These are phyloP conservation scores for Schwanniomyces polymorphus DNA, from an alignment of 805 yeast species.

Conservation along the genomic window DNA sequence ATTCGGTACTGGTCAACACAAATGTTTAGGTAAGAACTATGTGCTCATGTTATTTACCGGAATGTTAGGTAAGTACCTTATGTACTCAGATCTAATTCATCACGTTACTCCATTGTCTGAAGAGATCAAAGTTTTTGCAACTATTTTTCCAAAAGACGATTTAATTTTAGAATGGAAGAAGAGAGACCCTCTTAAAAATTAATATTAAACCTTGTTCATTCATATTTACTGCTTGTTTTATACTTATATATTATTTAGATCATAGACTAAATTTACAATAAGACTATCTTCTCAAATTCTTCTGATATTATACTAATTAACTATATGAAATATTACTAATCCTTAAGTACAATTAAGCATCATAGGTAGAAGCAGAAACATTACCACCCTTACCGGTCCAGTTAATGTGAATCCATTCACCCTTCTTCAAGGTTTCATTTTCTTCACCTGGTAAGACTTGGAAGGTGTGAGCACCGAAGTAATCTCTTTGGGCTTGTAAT, in stretches of 20 bases:
- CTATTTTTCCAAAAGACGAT: slow-evolving; percentile 97
- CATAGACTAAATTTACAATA: neutral
- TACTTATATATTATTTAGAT: neutral
- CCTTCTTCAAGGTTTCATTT: slow-evolving; percentile 72
- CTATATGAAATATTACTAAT: neutral
- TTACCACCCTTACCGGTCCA: slow-evolving; percentile 99
- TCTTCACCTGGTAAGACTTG: slow-evolving; percentile 87
- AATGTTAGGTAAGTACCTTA: slow-evolving; percentile 85
- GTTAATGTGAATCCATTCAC: slow-evolving; percentile 88
- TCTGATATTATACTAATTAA: neutral
- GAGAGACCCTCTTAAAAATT: slow-evolving; percentile 52
- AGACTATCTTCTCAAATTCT: neutral
- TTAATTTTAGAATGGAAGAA: slow-evolving; percentile 71
- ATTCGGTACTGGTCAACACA: slow-evolving; percentile 96
- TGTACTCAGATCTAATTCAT: slow-evolving; percentile 81
- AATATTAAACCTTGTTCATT: neutral
- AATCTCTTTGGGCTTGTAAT: slow-evolving; percentile 99
- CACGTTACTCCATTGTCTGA: slow-evolving; percentile 82
- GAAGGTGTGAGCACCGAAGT: slow-evolving; percentile 99
- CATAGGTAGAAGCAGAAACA: slow-evolving; percentile 91
- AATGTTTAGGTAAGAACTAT: slow-evolving; percentile 91
- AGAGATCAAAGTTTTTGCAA: slow-evolving; percentile 93
- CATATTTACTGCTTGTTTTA: neutral
- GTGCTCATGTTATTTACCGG: slow-evolving; percentile 89
- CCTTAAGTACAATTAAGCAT: slow-evolving; percentile 58